Conservation (phyloP, 192 early-diverging fungal genomes). For the Geosiphon pyriformis region DNA sequence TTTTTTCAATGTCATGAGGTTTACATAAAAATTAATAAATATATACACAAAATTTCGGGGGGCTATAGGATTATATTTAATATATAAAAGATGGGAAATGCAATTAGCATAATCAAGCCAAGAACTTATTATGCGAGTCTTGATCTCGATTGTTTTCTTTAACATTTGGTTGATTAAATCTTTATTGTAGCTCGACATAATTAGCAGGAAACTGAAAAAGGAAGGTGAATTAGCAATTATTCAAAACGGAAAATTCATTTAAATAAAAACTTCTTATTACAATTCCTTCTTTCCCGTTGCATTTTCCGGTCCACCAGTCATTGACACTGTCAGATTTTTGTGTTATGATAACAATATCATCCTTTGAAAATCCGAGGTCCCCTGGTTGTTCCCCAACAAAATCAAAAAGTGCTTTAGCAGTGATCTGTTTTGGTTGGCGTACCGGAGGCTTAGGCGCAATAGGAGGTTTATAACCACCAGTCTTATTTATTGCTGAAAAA, state of each 20-base stretch:
- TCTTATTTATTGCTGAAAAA: background rate
- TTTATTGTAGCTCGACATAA: slow-evolving; percentile 1
- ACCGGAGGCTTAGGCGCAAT: slow-evolving; percentile 34
- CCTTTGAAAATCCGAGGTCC: slow-evolving; percentile 82
- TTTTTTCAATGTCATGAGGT: no score
- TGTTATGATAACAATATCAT: slow-evolving; percentile 75
- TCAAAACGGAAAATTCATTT: background rate
- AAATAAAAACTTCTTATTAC: background rate
- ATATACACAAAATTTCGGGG: no score
- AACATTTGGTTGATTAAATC: no score
- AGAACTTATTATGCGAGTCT: no score
- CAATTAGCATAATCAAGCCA: no score
- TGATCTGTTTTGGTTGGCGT: slow-evolving; percentile 28
- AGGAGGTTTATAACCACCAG: slow-evolving; percentile 33
- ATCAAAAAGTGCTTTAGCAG: slow-evolving; percentile 77
- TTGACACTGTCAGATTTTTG: slow-evolving; percentile 63
- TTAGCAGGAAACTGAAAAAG: slow-evolving; percentile 10
- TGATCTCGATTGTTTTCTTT: no score
- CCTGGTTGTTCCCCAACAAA: slow-evolving; percentile 72
- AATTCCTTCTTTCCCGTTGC: slow-evolving; percentile 53
- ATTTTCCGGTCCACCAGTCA: slow-evolving; percentile 88
- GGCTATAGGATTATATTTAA: no score
- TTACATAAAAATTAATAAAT: no score
- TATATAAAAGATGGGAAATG: no score
- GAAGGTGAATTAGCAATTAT: background rate